phyloP scores from a whole-genome alignment of 257 asterid species.

The Oldenlandia corymbosa region DNA sequence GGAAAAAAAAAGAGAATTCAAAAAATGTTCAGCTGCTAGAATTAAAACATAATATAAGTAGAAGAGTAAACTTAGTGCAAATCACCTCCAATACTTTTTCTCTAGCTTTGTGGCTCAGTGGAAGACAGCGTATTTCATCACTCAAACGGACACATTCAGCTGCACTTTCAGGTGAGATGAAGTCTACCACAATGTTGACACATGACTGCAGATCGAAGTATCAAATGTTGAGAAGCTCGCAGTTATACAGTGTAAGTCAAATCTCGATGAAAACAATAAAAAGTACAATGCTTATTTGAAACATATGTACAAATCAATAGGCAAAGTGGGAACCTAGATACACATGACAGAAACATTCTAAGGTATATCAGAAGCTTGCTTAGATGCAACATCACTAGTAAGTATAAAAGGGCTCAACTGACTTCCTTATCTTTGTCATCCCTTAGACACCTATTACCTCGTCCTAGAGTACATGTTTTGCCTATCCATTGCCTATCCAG shows the following conservation, averaged over 20 bases:
- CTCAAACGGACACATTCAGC: constrained; percentile 60
- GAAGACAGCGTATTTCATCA: constrained; percentile 86
- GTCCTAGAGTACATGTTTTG: background rate
- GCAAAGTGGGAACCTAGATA: background rate
- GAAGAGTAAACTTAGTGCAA: background rate
- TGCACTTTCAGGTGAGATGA: constrained; percentile 91
- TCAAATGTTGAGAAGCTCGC: background rate
- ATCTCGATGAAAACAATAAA: background rate
- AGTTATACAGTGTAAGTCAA: background rate
- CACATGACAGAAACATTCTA: background rate
- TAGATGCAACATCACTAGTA: too few species aligned
- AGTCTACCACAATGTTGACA: constrained; percentile 67
- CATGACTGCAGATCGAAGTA: constrained; percentile 59
- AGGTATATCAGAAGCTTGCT: too few species aligned
- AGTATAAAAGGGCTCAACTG: too few species aligned
- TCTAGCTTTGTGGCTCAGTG: constrained; percentile 69
- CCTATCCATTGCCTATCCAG: background rate
- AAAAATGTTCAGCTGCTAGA: constrained; percentile 3
- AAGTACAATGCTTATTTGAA: background rate
- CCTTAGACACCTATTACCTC: too few species aligned
- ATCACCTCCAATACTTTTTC: constrained; percentile 67
- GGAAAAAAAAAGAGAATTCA: constrained; percentile 16
- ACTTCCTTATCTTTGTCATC: too few species aligned
- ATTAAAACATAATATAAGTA: constrained; percentile 1
- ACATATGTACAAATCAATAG: background rate